These are phyloP conservation scores for Silene noctiflora DNA, from an alignment of 179 eudicot genomes.

Conservation along the genomic window DNA sequence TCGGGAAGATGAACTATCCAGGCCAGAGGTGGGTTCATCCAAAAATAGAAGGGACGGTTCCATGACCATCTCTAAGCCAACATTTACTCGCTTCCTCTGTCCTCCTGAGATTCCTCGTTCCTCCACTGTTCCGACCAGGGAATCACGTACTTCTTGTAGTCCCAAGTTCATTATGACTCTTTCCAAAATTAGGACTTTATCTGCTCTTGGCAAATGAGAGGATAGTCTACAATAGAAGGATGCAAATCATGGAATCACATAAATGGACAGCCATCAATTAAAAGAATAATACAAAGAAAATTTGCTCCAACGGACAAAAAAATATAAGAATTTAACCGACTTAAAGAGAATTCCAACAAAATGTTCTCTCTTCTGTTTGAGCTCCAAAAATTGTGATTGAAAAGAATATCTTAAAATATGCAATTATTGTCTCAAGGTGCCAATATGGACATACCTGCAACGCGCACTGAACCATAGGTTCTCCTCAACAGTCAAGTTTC, in stretches of 20 bases:
- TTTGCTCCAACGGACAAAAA: background rate
- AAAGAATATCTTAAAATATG: background rate
- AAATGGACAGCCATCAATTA: background rate
- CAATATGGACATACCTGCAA: conserved; percentile 59
- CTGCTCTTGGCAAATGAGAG: conserved; percentile 51
- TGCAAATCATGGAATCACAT: background rate
- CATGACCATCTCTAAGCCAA: conserved; percentile 92
- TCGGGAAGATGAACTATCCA: conserved; percentile 87
- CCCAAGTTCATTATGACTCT: conserved; percentile 71
- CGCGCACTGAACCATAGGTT: conserved; percentile 93
- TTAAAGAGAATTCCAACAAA: background rate
- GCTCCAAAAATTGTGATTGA: background rate
- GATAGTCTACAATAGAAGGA: conserved; percentile 11
- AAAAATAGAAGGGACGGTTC: conserved; percentile 84
- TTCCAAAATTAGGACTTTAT: conserved; percentile 73
- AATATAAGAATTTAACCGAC: background rate
- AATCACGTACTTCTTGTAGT: conserved; percentile 66
- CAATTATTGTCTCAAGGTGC: background rate
- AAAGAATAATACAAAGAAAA: background rate
- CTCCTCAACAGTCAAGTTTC: conserved; percentile 87
- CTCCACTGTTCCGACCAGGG: conserved; percentile 90
- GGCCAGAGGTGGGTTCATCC: conserved; percentile 92
- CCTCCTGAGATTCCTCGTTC: conserved; percentile 95
- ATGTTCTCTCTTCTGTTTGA: too few relatives aligned
- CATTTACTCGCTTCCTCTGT: conserved; percentile 86